phyloP scores from a whole-genome alignment of 768 basidiomycete species.

The Tylopilus balloui region DNA sequence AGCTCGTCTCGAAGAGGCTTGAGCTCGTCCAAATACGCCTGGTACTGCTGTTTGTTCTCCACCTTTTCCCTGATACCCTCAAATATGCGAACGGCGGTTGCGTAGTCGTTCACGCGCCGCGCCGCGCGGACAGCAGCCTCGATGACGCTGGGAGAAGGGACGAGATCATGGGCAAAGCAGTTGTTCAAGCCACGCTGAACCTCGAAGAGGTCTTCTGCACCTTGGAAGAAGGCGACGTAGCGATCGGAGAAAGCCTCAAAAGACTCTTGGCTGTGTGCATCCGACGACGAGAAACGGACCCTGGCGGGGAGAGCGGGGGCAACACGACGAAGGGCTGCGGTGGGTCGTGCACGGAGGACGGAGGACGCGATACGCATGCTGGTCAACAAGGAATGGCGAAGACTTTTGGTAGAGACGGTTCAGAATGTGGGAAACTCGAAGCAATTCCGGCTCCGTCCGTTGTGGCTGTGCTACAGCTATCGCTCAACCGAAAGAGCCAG shows the following conservation, averaged over 20 bases:
- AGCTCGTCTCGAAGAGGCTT: conserved; percentile 87
- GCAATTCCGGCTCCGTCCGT: conserved; percentile 17
- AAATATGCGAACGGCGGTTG: conserved; percentile 93
- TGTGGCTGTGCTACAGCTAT: conserved; percentile 12
- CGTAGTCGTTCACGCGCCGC: conserved; percentile 92
- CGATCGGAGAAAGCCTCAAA: conserved; percentile 94
- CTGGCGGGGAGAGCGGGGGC: conserved; percentile 41
- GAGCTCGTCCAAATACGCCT: conserved; percentile 89
- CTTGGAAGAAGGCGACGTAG: conserved; percentile 90
- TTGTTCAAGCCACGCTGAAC: conserved; percentile 99
- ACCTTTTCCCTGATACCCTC: conserved; percentile 98
- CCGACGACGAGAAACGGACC: conserved; percentile 38
- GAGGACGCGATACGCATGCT: conserved; percentile 60
- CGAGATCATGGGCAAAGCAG: conserved; percentile 98
- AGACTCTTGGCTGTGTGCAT: conserved; percentile 79
- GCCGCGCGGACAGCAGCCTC: conserved; percentile 86
- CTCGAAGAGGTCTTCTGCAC: conserved; percentile 94
- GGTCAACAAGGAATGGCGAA: conserved; percentile 2
- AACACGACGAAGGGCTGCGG: conserved; percentile 36
- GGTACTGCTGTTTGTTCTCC: conserved; percentile 94
- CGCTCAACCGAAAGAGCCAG: neutral
- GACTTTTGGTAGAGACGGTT: neutral
- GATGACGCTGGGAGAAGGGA: conserved; percentile 77
- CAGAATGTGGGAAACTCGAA: conserved; percentile 10
- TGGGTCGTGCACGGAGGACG: conserved; percentile 60